Base-by-base conservation (phyloP, 2,329 filamentous ascomycete genomes). In the Huntiella moniliformis region DNA sequence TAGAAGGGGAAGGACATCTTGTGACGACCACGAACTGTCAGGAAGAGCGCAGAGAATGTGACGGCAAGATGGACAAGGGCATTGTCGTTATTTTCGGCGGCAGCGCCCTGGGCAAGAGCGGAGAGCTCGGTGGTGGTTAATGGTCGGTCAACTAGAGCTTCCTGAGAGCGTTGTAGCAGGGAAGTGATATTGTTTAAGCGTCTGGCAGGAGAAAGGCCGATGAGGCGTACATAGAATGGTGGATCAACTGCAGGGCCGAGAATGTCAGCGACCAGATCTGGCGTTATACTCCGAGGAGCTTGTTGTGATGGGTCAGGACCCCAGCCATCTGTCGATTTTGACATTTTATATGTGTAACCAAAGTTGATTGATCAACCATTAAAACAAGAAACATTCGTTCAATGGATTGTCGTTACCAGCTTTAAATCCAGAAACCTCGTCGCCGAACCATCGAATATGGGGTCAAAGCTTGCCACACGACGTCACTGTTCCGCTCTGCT, bases 1-100 rank as follows among this genome's bases (percentile, higher is more conserved):
- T 58, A 62, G 36, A 67, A 57, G 12, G 64, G 63, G 51, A 68
- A 67, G 4, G 56, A 58, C 52, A 60, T 64, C 3, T 54, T 59
- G 15, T 51, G 51, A 36, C 60, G 57, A 4, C 56, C 55, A 7
- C 52, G 48, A 32, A 54, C 58, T 1, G 61, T 48, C 42, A 59
- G 28, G 38, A 48, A 52, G 2, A 44, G 47, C 4, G 60, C 55
- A 1, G 57, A 11, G 13, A 48, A 53, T 5, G 57, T 47, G n/a
- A 57, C 59, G 33, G 54, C 59, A 38, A 57, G 53, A 16, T 61
- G 54, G 44, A 56, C 56, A 22, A 52, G 53, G 39, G 59, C 48
- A 8, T 46, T 32, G 16, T 52, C 45, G 15, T 52, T 39, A 36
- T 48, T 45, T 38, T 48, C 47, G 8, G 39, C 13, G 4, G 46